Conservation (phyloP, 2,329 filamentous ascomycete genomes). For the Botrytis paeoniae region DNA sequence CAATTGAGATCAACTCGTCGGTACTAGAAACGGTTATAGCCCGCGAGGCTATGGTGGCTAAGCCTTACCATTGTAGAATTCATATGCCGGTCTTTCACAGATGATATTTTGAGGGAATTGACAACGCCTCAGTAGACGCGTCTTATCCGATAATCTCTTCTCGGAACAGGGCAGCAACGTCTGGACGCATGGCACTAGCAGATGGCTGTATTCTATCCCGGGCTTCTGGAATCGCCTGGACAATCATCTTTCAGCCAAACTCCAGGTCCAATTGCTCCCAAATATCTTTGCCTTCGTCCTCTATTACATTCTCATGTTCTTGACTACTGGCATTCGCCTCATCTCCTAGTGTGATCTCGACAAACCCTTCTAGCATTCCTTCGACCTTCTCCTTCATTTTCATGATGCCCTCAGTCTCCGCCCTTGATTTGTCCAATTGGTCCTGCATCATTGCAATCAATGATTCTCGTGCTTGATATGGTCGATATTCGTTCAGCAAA, state of each 20-base stretch:
- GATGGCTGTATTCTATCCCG: not conserved
- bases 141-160: not conserved
- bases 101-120: not conserved
- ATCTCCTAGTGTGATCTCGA: constrained; percentile 42
- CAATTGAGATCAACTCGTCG: not conserved
- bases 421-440: constrained; percentile 67
- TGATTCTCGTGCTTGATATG: constrained; percentile 87
- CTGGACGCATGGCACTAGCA: not conserved
- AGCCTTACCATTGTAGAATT: constrained; percentile 3
- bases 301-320: constrained; percentile 18
- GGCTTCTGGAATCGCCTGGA: not conserved
- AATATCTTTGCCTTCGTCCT: constrained; percentile 36
- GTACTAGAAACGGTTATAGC: not conserved
- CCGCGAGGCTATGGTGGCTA: constrained; percentile 7
- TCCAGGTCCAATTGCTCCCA: constrained; percentile 46
- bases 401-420: constrained; percentile 68
- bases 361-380: constrained; percentile 67
- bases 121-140: not conserved
- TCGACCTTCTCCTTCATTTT: constrained; percentile 70
- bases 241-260: constrained; percentile 34
- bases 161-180: not conserved
- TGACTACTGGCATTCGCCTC: constrained; percentile 20
- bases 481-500: constrained; percentile 88
- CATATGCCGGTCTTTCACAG: not conserved
- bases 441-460: constrained; percentile 86